phyloP scores from a whole-genome alignment of 2,329 filamentous ascomycete species.

The Knufia fluminis region DNA sequence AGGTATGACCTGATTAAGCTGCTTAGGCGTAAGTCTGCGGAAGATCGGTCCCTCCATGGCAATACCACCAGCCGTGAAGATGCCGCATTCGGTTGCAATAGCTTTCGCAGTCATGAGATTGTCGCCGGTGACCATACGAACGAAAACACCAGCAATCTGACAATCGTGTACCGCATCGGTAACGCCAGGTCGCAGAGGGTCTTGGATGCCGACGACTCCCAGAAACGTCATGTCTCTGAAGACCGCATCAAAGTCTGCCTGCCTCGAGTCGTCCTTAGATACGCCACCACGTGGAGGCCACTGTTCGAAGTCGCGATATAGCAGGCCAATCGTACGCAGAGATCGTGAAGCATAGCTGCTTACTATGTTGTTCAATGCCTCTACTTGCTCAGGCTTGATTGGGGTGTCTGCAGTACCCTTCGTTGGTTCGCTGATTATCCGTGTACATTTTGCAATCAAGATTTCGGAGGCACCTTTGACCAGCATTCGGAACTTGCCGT shows the following conservation, averaged over 20 bases:
- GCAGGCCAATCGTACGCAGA: constrained; percentile 72
- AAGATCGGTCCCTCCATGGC: constrained; percentile 74
- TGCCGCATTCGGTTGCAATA: constrained; percentile 70
- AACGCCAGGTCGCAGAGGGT: constrained; percentile 68
- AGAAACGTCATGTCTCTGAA: constrained; percentile 61
- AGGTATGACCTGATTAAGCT: constrained; percentile 60
- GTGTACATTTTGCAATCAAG: constrained; percentile 37
- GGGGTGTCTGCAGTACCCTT: constrained; percentile 46
- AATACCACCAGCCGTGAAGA: constrained; percentile 56
- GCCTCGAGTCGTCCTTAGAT: constrained; percentile 47
- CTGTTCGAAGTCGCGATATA: constrained; percentile 72
- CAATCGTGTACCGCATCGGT: constrained; percentile 62
- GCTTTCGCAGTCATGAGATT: constrained; percentile 71
- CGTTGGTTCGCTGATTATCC: constrained; percentile 50
- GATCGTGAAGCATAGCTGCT: constrained; percentile 69
- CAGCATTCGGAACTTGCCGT: constrained; percentile 48
- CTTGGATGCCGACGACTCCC: constrained; percentile 69
- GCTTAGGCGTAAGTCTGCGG: constrained; percentile 56
- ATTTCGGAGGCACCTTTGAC: constrained; percentile 48
- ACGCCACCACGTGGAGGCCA: constrained; percentile 67
- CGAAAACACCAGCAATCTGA: constrained; percentile 66
- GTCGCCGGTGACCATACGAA: constrained; percentile 80
- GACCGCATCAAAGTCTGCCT: constrained; percentile 57
- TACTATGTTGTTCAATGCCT: constrained; percentile 58
- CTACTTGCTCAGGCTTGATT: constrained; percentile 49